Conservation (phyloP, 1,139 yeast species). For the Blastobotrys aristatus region DNA sequence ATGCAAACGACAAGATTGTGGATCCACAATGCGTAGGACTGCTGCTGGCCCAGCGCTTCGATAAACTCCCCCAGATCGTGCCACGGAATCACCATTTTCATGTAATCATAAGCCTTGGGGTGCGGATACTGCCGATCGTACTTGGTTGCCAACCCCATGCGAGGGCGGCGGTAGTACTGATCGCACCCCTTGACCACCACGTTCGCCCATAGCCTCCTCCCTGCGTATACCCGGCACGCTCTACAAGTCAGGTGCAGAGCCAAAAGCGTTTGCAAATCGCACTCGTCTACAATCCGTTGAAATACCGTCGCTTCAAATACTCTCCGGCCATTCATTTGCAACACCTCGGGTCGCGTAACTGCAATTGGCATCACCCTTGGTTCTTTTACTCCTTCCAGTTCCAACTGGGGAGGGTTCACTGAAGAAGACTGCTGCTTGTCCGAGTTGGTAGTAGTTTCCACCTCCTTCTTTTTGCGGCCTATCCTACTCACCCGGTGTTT, state of each 20-base stretch:
- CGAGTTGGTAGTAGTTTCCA: not conserved
- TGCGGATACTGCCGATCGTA: conserved; percentile 10
- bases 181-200: conserved; percentile 10
- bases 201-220: conserved; percentile 6
- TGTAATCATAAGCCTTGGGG: not conserved
- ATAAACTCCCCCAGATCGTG: conserved; percentile 1
- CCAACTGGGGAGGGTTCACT: not conserved
- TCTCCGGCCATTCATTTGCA: not conserved
- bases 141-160: conserved; percentile 5
- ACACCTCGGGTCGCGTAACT: not conserved
- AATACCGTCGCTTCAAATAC: not conserved
- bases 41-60: not conserved
- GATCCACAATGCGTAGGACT: conserved; percentile 2
- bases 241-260: conserved; percentile 4
- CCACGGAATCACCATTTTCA: conserved; percentile 2
- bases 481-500: not conserved
- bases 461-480: not conserved
- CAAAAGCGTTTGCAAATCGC: conserved; percentile 4
- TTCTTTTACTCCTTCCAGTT: not conserved
- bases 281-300: conserved; percentile 3
- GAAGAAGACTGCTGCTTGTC: not conserved
- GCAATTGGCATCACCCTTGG: not conserved
- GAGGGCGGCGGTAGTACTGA: conserved; percentile 5
- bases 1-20: conserved; percentile 8
- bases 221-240: conserved; percentile 1